A percentile compares a stretch with the other conserved stretches of the same genome.
Evolutionary conservation across 176 grass and related monocot species (phyloP).

Genomic region (Hordeum vulgare): DNA sequence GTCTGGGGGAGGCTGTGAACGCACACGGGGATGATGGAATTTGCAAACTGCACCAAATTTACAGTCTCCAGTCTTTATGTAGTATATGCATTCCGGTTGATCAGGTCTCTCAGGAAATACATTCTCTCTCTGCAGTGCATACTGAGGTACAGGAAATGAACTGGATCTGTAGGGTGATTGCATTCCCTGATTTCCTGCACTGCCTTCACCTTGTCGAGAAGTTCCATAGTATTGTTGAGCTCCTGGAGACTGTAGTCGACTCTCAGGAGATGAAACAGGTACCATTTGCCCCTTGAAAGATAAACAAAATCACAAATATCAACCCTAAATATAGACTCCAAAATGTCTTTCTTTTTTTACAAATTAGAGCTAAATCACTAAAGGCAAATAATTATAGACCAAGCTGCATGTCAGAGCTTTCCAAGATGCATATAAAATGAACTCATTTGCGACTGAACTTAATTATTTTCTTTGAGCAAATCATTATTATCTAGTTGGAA

Average conservation of each 20-base stretch:
- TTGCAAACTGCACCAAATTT: slow-evolving; percentile 96
- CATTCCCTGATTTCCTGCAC: slow-evolving; percentile 56
- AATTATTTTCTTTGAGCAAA: neutral
- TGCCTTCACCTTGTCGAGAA: slow-evolving; percentile 67
- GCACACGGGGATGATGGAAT: slow-evolving; percentile 91
- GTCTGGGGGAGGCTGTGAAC: slow-evolving; percentile 65
- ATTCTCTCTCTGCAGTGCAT: slow-evolving; percentile 66
- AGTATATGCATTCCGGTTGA: slow-evolving; percentile 97
- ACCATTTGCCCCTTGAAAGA: slow-evolving; percentile 44
- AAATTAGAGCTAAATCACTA: neutral
- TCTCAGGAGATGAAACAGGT: slow-evolving; percentile 64
- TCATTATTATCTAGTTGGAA: neutral
- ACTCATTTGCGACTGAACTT: neutral
- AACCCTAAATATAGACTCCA: neutral
- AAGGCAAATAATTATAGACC: neutral
- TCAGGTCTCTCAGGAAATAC: slow-evolving; percentile 96
- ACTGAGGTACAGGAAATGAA: slow-evolving; percentile 53
- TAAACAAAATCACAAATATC: slow-evolving; percentile 28
- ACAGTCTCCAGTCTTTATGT: slow-evolving; percentile 99
- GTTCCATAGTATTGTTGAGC: slow-evolving; percentile 61
- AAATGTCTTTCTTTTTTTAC: too few species aligned
- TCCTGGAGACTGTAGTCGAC: slow-evolving; percentile 49
- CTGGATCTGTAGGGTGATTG: slow-evolving; percentile 47
- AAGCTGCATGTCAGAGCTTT: neutral
- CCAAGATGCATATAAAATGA: neutral